Base-by-base conservation (phyloP, 2,329 filamentous ascomycete species). In the Parafenestella ontariensis region DNA sequence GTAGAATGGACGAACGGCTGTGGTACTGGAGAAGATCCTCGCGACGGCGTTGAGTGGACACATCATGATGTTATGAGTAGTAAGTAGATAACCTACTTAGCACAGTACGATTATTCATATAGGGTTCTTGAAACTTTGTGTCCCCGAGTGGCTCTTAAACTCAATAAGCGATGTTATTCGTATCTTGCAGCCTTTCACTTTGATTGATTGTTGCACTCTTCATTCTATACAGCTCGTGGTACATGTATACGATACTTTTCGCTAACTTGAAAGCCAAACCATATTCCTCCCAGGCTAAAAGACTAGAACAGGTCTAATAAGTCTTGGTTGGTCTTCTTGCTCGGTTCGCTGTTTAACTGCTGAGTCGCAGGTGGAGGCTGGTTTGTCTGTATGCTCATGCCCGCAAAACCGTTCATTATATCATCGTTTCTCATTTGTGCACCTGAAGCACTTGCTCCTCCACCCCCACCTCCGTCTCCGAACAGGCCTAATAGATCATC, bases 321-420 rank as follows among this genome's bases (percentile, higher is more conserved):
- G 65, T 86, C 83, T 59, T 85, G 81, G 54, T 84, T 85, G 49
- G 75, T 81, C 75, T 82, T 82, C 72, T 81, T 81, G 74, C 85
- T 84, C 41, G 79, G 74, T 58, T 79, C 79, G 59, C 72, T 71
- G 40, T 76, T 77, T 60, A 87, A 72, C 68, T 89, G 84, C 72
- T 86, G 83, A 10, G 81, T 80, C 4, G 89, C 81, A 15, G 89
- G 87, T 28, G 89, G 83, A 17, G 89, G 86, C 62, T 88, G 85
- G 60, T 81, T 85, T 15, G 79, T 78, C 36, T 85, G 86, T 70
- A 99, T 81, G 77, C 91, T 88, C 78, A 99, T 81, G 4, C 87
- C 87, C 24, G 88, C 90, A 71, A 99, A 96, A 0, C 93, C 93
- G 70, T 92, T 92, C 80, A 88, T 82, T 82, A 97, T 68, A 59